Evolutionary conservation across 1,284 basidiomycete genomes (phyloP).

Genomic region (Cystobasidium sp.): DNA sequence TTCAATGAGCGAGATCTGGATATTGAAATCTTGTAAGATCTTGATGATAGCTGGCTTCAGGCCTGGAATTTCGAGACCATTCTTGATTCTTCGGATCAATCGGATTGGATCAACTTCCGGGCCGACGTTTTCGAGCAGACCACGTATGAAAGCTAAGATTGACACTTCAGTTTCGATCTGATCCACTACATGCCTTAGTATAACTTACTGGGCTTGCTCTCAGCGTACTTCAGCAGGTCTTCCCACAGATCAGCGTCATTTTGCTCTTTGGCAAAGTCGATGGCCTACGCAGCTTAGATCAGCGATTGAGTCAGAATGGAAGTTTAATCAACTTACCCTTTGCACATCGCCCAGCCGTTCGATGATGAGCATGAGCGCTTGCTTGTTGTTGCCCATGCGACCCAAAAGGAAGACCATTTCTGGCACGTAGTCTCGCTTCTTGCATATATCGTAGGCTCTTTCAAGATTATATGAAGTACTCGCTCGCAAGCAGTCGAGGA

Average conservation of each 20-base stretch:
- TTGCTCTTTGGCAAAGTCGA: constrained; percentile 98
- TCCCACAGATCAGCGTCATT: constrained; percentile 98
- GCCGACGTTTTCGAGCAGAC: constrained; percentile 91
- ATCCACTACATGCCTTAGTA: neutral
- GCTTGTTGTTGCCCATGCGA: constrained; percentile 95
- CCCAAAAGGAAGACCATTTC: constrained; percentile 99
- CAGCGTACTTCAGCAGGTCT: constrained; percentile 89
- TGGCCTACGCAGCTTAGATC: too few relatives aligned
- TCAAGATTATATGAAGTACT: constrained; percentile 93
- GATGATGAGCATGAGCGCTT: constrained; percentile 92
- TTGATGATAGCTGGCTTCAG: constrained; percentile 93
- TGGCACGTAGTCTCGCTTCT: constrained; percentile 80
- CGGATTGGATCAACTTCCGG: constrained; percentile 94
- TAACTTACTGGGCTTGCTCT: constrained; percentile 77
- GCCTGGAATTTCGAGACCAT: constrained; percentile 93
- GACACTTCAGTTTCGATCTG: neutral
- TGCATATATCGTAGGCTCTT: constrained; percentile 85
- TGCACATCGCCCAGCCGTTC: constrained; percentile 92
- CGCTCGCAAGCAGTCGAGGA: constrained; percentile 89
- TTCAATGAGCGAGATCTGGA: constrained; percentile 84
- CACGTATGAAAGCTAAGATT: constrained; percentile 82
- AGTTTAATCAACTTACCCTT: constrained; percentile 63
- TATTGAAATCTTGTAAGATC: constrained; percentile 92
- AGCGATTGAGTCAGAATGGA: too few relatives aligned
- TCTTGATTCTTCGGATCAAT: constrained; percentile 89